phyloP scores from a whole-genome alignment of 768 basidiomycete species.

The Xerocomellus amylosporus region DNA sequence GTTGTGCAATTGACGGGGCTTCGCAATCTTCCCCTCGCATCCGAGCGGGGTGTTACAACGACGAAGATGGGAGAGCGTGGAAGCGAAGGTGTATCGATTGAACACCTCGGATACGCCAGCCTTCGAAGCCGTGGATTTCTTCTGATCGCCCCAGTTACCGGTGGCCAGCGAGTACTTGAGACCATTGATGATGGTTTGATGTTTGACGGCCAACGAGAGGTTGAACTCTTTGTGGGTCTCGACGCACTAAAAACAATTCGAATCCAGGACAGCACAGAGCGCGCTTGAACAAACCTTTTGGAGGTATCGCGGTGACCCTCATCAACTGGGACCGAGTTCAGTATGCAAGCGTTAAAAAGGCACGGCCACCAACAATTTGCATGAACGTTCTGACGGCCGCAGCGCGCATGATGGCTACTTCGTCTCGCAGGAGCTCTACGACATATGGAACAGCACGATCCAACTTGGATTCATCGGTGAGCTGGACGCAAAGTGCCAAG shows the following conservation, averaged over 20 bases:
- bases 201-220: constrained; percentile 87
- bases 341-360: neutral
- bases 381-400: constrained; percentile 75
- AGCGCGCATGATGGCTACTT: constrained; percentile 76
- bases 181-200: constrained; percentile 96
- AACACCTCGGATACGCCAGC: constrained; percentile 98
- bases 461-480: constrained; percentile 93
- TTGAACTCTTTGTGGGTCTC: constrained; percentile 96
- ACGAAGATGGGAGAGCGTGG: constrained; percentile 95
- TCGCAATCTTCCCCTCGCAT: constrained; percentile 98
- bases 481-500: constrained; percentile 70
- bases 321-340: constrained; percentile 45
- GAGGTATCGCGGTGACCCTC: constrained; percentile 79
- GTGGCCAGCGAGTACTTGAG: constrained; percentile 97
- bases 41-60: constrained; percentile 98
- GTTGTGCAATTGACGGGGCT: constrained; percentile 98
- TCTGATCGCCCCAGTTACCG: constrained; percentile 99
- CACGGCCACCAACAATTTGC: constrained; percentile 63
- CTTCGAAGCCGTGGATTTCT: constrained; percentile 96
- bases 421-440: constrained; percentile 85
- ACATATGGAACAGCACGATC: constrained; percentile 93
- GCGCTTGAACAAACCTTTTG: constrained; percentile 69
- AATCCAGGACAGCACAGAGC: neutral
- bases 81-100: constrained; percentile 98
- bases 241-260: constrained; percentile 65